Conservation (phyloP, 1,284 basidiomycete genomes). For the Schizophyllum commune region DNA sequence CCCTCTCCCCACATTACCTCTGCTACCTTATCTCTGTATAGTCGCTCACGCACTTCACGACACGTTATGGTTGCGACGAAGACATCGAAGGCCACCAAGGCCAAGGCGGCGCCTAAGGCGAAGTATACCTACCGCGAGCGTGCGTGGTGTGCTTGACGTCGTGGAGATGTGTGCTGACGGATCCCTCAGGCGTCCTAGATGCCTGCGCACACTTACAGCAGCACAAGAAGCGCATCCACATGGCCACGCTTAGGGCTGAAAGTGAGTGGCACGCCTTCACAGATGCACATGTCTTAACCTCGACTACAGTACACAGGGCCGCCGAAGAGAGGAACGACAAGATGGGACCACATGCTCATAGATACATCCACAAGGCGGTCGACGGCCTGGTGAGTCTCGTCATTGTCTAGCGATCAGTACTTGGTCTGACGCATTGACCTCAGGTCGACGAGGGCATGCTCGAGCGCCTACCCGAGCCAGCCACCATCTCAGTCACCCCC, state of each 20-base stretch:
- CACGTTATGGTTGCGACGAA: not conserved
- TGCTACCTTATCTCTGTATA: not conserved
- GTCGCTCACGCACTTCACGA: not conserved
- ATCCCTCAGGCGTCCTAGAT: not conserved
- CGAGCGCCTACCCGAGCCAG: slow-evolving; percentile 22
- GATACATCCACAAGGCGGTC: slow-evolving; percentile 40
- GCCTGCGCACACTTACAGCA: slow-evolving; percentile 28
- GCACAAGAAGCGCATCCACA: slow-evolving; percentile 34
- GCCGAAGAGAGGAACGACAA: slow-evolving; percentile 37
- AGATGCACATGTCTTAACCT: not conserved
- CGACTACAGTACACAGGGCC: slow-evolving; percentile 34
- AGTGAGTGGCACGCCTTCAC: slow-evolving; percentile 19
- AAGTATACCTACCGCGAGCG: not conserved
- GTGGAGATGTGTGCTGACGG: not conserved
- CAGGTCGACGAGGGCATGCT: slow-evolving; percentile 39
- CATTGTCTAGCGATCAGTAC: not conserved
- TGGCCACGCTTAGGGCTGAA: slow-evolving; percentile 39
- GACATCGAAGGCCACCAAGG: not conserved
- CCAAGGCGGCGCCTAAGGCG: not conserved
- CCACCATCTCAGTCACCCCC: slow-evolving; percentile 32
- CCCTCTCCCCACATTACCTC: not conserved
- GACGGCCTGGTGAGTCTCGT: slow-evolving; percentile 32
- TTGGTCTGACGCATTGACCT: not conserved
- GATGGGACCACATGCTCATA: slow-evolving; percentile 42
- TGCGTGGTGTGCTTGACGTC: not conserved